phyloP scores from a whole-genome alignment of 768 basidiomycete species.

The Boletus sp. region DNA sequence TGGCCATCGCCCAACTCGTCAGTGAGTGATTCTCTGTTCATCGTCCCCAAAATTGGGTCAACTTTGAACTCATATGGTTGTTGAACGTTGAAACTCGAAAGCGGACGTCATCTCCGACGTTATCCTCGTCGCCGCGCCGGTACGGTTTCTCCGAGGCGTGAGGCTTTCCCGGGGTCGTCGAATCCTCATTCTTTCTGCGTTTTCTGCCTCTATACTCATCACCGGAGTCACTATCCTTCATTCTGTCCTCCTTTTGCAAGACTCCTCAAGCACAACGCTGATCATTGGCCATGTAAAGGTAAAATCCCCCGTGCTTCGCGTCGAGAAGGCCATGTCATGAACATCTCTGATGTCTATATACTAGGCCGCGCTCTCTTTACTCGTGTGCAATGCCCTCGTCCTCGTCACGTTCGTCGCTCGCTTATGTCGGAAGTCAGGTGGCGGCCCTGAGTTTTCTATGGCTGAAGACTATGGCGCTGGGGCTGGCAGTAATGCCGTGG shows the following conservation, averaged over 20 bases:
- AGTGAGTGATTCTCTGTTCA: conserved; percentile 15
- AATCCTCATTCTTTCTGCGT: conserved; percentile 18
- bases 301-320: not conserved
- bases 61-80: not conserved
- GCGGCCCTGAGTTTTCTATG: not conserved
- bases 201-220: conserved; percentile 25
- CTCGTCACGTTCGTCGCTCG: conserved; percentile 20
- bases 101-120: conserved; percentile 24
- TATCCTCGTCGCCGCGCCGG: conserved; percentile 16
- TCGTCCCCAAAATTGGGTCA: not conserved
- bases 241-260: conserved; percentile 20
- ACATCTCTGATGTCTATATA: not conserved
- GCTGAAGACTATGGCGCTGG: not conserved
- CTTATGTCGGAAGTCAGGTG: not conserved
- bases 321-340: not conserved
- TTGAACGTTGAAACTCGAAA: conserved; percentile 1
- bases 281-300: conserved; percentile 28
- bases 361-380: conserved; percentile 20
- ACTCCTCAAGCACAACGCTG: not conserved
- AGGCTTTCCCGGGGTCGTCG: conserved; percentile 17
- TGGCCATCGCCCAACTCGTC: conserved; percentile 24
- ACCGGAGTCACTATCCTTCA: conserved; percentile 21
- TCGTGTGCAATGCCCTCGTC: conserved; percentile 24
- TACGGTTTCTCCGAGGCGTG: conserved; percentile 16
- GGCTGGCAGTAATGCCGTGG: not conserved